A percentile compares a stretch with the other conserved stretches of the same genome.
These are phyloP conservation scores for Penicillium chermesinum DNA, from an alignment of 495 filamentous ascomycete genomes.

Conservation along the genomic window DNA sequence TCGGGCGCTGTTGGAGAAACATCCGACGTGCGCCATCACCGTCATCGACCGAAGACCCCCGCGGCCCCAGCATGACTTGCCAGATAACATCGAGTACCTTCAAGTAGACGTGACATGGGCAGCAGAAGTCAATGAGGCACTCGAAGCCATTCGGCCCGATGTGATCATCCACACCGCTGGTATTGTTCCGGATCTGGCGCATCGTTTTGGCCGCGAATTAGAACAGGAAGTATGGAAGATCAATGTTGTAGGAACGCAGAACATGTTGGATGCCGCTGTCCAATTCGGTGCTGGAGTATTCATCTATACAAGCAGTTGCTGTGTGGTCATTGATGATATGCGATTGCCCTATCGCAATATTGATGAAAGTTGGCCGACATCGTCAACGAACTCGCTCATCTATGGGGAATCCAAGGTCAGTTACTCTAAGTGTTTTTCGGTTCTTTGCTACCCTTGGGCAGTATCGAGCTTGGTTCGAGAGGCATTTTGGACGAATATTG, in stretches of 20 bases:
- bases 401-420: conserved; percentile 58
- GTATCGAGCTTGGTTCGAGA: background rate
- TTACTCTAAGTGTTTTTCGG: background rate
- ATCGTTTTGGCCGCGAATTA: conserved; percentile 36
- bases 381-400: conserved; percentile 41
- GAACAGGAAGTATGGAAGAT: conserved; percentile 37
- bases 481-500: conserved; percentile 2
- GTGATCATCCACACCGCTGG: conserved; percentile 46
- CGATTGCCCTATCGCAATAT: conserved; percentile 47
- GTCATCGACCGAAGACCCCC: conserved; percentile 39
- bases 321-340: conserved; percentile 52
- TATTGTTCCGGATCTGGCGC: conserved; percentile 36
- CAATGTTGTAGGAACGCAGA: conserved; percentile 56
- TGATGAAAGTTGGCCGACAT: conserved; percentile 50
- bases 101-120: conserved; percentile 36
- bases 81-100: conserved; percentile 26
- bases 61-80: conserved; percentile 24
- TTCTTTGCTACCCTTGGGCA: background rate
- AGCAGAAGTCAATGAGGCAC: conserved; percentile 22
- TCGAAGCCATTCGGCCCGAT: conserved; percentile 32
- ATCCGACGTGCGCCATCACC: conserved; percentile 40
- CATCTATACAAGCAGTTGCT: conserved; percentile 54
- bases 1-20: conserved; percentile 35
- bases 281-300: conserved; percentile 48
- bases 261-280: conserved; percentile 50